These are phyloP conservation scores for Mortierella sp. DNA, from an alignment of 371 early-diverging fungal genomes.

Conservation along the genomic window DNA sequence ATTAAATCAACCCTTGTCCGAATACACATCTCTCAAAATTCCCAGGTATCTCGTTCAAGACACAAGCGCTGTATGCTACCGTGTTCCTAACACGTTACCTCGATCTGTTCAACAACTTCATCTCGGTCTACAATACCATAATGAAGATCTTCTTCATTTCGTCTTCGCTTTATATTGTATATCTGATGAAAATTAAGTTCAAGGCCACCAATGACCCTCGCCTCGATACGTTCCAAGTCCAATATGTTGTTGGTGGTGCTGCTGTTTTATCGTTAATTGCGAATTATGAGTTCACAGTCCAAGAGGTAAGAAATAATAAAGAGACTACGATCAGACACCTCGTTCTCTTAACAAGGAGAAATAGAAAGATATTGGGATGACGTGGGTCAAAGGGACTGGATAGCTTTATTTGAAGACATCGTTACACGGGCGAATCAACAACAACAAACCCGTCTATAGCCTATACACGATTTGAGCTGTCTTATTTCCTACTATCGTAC, in stretches of 20 bases:
- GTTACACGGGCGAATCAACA: no score
- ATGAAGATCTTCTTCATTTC: conserved; percentile 97
- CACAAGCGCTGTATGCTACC: conserved; percentile 94
- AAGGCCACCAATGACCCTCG: conserved; percentile 93
- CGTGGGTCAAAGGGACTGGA: background rate
- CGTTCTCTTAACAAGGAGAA: no score
- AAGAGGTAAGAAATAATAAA: conserved; percentile 68
- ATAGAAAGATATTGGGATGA: background rate
- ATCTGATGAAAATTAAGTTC: conserved; percentile 89
- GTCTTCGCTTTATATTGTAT: conserved; percentile 90
- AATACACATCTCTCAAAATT: background rate
- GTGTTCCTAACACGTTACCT: conserved; percentile 98
- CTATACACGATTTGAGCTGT: background rate
- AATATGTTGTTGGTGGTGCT: conserved; percentile 83
- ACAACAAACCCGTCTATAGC: no score
- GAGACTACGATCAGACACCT: background rate
- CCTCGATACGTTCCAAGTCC: conserved; percentile 92
- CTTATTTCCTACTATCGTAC: background rate
- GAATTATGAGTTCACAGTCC: conserved; percentile 75
- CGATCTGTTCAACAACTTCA: conserved; percentile 85
- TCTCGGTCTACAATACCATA: conserved; percentile 92
- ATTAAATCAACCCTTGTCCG: background rate
- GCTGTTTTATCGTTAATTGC: conserved; percentile 78
- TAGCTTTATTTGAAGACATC: no score
- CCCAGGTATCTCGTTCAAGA: conserved; percentile 97